Evolutionary conservation across 176 grass and related monocot species (phyloP), one percentile per base, ranked within the genome.

Genomic region (Puya raimondii): DNA sequence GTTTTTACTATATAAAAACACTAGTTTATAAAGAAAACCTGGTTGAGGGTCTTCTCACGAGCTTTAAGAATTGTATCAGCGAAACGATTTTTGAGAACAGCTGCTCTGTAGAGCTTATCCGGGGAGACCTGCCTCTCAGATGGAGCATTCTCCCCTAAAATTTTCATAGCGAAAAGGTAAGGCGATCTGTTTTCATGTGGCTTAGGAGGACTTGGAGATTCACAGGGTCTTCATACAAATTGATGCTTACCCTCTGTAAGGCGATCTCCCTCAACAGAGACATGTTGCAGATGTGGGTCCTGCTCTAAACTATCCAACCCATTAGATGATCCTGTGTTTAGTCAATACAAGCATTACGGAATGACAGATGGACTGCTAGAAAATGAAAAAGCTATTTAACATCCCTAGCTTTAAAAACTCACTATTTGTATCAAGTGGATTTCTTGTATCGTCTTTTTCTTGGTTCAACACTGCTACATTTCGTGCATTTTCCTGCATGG

Each of bases 51-150:
- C 80, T 99, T 99, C 76, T 99, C 95, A 65, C 73, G 95, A 76
- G 95, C 95, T 79, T 99, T 99, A 50, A 99, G 81, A 86, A 99
- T 99, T 47, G 95, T 99, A 81, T 99, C 95, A 61, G 85, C 95
- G 86, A 99, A 99, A 64, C 95, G 95, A 48, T 64, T 72, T 85
- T 23, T 85, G 80, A 99, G 70, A 71, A 94, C 52, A 67, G 95
- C 95, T 13, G 85, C 90, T 71, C 95, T 77, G 78, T 94, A 88
- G 48, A 87, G 73, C 77, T 91, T 92, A 64, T 65, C 85, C 76
- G 87, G 78, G 61, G 79, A 83, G 64, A 79, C 87, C 51, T 83
- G 78, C 74, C 86, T 88, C 70, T 96, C 80, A 71, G 76, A 84
- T 63, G 74, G 64, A 75, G 71, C 53, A 85, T 80, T 85, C 50